Evolutionary conservation across 1,139 yeast genomes (phyloP).

Genomic region (Lodderomyces metapsilosis): DNA sequence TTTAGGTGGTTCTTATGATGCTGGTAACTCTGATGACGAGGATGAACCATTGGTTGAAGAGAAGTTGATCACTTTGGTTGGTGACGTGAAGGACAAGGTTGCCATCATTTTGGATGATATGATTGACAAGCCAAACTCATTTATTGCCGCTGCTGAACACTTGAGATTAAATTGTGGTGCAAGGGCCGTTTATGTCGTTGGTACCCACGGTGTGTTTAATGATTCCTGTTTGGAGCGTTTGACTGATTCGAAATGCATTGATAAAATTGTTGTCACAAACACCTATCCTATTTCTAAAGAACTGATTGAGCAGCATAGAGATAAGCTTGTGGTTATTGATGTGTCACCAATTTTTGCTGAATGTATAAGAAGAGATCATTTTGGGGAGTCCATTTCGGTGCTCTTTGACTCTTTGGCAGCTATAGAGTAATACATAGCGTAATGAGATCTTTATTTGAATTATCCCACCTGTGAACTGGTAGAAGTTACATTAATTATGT

Average conservation of each 20-base stretch:
- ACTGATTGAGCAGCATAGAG: slow-evolving; percentile 47
- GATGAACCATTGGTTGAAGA: slow-evolving; percentile 79
- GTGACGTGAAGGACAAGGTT: slow-evolving; percentile 87
- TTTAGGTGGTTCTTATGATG: slow-evolving; percentile 83
- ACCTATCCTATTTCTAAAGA: slow-evolving; percentile 84
- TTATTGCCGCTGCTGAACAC: slow-evolving; percentile 97
- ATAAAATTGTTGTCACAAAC: slow-evolving; percentile 89
- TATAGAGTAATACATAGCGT: slow-evolving; percentile 36
- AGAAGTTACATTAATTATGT: too few relatives aligned
- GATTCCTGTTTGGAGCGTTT: slow-evolving; percentile 81
- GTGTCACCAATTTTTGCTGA: slow-evolving; percentile 95
- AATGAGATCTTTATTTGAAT: too few relatives aligned
- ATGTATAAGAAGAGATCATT: slow-evolving; percentile 97
- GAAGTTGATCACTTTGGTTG: slow-evolving; percentile 91
- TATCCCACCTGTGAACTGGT: too few relatives aligned
- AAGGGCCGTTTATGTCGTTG: slow-evolving; percentile 81
- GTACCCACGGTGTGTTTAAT: slow-evolving; percentile 93
- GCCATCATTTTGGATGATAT: slow-evolving; percentile 95
- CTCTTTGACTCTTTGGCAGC: slow-evolving; percentile 83
- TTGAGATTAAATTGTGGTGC: slow-evolving; percentile 95
- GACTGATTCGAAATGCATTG: slow-evolving; percentile 77
- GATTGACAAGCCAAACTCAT: slow-evolving; percentile 92
- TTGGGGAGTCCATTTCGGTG: slow-evolving; percentile 93
- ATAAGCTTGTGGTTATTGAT: slow-evolving; percentile 82
- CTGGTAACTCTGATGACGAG: slow-evolving; percentile 72